Evolutionary conservation across 2,329 filamentous ascomycete genomes (phyloP).

Genomic region (Ophiocordyceps camponoti-saundersi): DNA sequence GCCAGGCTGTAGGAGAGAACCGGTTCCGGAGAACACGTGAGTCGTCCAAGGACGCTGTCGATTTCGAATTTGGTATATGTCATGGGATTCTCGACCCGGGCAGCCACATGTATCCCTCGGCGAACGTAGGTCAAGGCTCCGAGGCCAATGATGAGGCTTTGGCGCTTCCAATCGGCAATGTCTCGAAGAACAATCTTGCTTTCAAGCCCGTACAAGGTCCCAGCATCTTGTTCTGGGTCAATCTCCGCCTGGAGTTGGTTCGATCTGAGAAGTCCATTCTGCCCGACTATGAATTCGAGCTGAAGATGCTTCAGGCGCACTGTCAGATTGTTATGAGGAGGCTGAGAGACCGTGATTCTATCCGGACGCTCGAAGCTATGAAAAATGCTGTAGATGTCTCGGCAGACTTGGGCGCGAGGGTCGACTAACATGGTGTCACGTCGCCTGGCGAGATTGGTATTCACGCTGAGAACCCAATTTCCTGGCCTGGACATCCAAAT

Average conservation of each 20-base stretch:
- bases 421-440: constrained; percentile 24
- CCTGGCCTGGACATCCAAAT: constrained; percentile 10
- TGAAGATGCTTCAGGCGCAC: constrained; percentile 36
- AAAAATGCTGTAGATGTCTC: constrained; percentile 26
- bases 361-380: constrained; percentile 14
- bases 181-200: constrained; percentile 41
- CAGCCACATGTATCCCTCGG: constrained; percentile 21
- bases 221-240: constrained; percentile 38
- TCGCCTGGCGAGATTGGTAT: constrained; percentile 4
- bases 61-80: constrained; percentile 1
- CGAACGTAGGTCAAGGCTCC: constrained; percentile 16
- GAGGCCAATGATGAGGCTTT: constrained; percentile 36
- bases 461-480: constrained; percentile 19
- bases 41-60: neutral
- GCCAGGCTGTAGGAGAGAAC: neutral
- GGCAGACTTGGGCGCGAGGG: constrained; percentile 23
- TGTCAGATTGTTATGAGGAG: constrained; percentile 13
- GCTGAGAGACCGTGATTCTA: constrained; percentile 18
- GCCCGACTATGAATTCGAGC: constrained; percentile 34
- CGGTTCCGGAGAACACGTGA: neutral
- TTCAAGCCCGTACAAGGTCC: constrained; percentile 39
- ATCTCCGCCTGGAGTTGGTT: constrained; percentile 32
- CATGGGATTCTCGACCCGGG: neutral
- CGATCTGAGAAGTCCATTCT: constrained; percentile 22
- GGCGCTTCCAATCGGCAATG: constrained; percentile 17